Evolutionary conservation across 306 rosid genomes (phyloP).

Genomic region (Lathyrus tuberosus): DNA sequence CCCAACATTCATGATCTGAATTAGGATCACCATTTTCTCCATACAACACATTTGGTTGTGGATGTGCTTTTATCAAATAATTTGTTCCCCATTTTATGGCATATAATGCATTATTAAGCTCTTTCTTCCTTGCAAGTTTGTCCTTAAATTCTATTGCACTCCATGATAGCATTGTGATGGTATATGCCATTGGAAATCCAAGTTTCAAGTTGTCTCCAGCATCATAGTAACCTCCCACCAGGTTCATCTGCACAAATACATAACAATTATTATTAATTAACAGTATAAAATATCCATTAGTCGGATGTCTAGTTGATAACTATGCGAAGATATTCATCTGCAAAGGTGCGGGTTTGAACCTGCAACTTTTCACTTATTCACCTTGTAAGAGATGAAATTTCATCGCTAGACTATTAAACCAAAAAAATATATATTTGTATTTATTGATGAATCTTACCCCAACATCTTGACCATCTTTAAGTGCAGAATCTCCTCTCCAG

Average conservation of each 20-base stretch:
- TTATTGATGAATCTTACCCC: constrained; percentile 38
- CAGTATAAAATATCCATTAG: too few relatives aligned
- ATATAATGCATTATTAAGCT: constrained; percentile 45
- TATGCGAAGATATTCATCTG: too few relatives aligned
- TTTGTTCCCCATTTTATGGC: constrained; percentile 76
- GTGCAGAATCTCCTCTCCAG: constrained; percentile 67
- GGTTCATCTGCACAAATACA: constrained; percentile 39
- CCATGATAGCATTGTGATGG: constrained; percentile 76
- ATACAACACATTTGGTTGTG: constrained; percentile 41
- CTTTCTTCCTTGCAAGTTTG: constrained; percentile 30
- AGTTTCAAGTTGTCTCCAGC: constrained; percentile 72
- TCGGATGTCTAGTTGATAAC: too few relatives aligned
- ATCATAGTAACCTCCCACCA: constrained; percentile 77
- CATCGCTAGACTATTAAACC: too few relatives aligned
- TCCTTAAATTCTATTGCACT: constrained; percentile 52
- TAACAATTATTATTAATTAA: too few relatives aligned
- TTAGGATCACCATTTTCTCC: constrained; percentile 58
- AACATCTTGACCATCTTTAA: constrained; percentile 54
- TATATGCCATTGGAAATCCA: constrained; percentile 70
- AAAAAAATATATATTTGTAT: neutral
- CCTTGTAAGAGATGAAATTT: too few relatives aligned
- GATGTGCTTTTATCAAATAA: constrained; percentile 62
- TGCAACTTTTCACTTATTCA: too few relatives aligned
- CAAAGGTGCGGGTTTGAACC: too few relatives aligned
- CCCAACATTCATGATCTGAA: constrained; percentile 67